phyloP scores from a whole-genome alignment of 1,139 yeast genomes.

The Kodamaea ohmeri region DNA sequence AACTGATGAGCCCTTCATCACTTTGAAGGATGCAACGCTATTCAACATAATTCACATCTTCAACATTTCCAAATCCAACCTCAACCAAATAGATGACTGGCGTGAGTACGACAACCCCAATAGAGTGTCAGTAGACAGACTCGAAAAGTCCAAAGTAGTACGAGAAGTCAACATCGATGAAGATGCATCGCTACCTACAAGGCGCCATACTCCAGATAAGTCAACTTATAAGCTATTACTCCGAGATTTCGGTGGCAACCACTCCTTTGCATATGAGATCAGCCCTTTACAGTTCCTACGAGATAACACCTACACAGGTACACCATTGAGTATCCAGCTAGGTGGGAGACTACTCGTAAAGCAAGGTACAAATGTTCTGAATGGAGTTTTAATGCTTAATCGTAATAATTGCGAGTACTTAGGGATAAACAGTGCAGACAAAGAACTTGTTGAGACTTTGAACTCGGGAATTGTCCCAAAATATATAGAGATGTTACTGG shows the following conservation, averaged over 20 bases:
- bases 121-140: constrained; percentile 38
- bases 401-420: constrained; percentile 32
- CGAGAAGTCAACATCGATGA: constrained; percentile 34
- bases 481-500: constrained; percentile 31
- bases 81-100: constrained; percentile 43
- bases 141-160: constrained; percentile 27
- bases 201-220: background rate
- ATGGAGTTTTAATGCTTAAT: constrained; percentile 36
- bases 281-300: constrained; percentile 35
- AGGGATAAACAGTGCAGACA: constrained; percentile 26
- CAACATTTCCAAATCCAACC: constrained; percentile 36
- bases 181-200: constrained; percentile 11
- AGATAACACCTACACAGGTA: constrained; percentile 15
- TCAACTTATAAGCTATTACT: constrained; percentile 34
- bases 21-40: constrained; percentile 17
- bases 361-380: constrained; percentile 30
- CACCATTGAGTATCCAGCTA: constrained; percentile 37
- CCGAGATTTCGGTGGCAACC: constrained; percentile 31
- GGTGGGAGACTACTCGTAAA: constrained; percentile 38
- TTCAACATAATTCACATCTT: constrained; percentile 35
- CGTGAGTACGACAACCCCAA: constrained; percentile 38
- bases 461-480: constrained; percentile 35
- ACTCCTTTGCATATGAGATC: constrained; percentile 40
- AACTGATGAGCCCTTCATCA: background rate
- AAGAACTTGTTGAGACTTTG: constrained; percentile 25